Evolutionary conservation across 1,284 basidiomycete species (phyloP).

Genomic region (Cryptococcus hybrid): DNA sequence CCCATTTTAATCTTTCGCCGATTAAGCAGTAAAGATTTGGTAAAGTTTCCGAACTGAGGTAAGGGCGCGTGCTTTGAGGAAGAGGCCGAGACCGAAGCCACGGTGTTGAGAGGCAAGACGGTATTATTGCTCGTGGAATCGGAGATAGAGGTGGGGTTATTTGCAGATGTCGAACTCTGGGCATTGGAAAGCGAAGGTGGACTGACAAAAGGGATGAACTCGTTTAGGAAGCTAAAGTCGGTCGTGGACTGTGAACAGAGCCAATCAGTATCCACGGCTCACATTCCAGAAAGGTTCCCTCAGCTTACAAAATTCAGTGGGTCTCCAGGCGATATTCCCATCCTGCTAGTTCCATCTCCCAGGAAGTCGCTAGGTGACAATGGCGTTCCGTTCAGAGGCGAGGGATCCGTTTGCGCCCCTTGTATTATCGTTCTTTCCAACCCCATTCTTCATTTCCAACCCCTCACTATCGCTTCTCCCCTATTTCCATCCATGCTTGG

Average conservation of each 20-base stretch:
- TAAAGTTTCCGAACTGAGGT: constrained; percentile 19
- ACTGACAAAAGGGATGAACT: constrained; percentile 16
- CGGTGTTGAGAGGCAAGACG: not conserved
- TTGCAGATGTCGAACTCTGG: no score
- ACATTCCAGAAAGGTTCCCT: not conserved
- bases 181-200: not conserved
- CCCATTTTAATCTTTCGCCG: constrained; percentile 9
- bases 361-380: constrained; percentile 1
- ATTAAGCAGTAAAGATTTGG: constrained; percentile 17
- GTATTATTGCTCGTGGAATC: constrained; percentile 2
- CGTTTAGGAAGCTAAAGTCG: constrained; percentile 19
- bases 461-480: no score
- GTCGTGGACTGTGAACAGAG: constrained; percentile 1
- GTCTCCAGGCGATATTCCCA: constrained; percentile 3
- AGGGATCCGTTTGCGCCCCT: not conserved
- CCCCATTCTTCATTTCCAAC: no score
- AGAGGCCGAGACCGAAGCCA: constrained; percentile 1
- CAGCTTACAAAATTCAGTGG: not conserved
- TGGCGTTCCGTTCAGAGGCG: not conserved
- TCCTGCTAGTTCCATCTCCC: constrained; percentile 1
- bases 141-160: not conserved
- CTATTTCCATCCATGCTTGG: no score
- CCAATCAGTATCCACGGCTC: not conserved
- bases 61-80: not conserved
- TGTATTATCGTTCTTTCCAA: not conserved